These are phyloP conservation scores for Claviceps purpurea DNA, from an alignment of 2,329 filamentous ascomycete species.

Conservation along the genomic window DNA sequence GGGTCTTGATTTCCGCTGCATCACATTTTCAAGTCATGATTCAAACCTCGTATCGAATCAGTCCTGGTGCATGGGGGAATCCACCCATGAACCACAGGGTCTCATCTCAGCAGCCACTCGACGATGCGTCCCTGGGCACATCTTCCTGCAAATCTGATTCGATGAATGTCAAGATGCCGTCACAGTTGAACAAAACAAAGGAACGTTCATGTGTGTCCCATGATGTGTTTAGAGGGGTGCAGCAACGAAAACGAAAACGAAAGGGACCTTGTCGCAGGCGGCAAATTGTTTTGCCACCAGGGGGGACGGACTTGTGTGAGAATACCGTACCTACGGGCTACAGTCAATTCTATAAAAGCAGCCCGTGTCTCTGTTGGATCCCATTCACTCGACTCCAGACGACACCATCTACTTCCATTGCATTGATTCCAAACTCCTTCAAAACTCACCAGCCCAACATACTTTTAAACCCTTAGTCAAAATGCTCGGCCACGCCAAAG, in stretches of 20 bases:
- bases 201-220: too few species aligned
- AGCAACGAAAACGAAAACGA: background rate
- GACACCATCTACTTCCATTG: background rate
- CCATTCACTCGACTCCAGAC: background rate
- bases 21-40: background rate
- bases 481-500: conserved; percentile 8
- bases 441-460: background rate
- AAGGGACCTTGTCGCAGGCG: background rate
- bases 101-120: background rate
- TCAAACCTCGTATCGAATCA: background rate
- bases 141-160: background rate
- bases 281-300: background rate
- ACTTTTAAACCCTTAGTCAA: background rate
- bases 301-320: too few species aligned
- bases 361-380: background rate
- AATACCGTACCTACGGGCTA: too few species aligned
- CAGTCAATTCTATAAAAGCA: background rate
- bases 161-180: background rate
- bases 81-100: background rate
- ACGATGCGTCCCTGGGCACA: background rate
- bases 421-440: background rate
- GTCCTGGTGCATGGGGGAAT: background rate
- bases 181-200: background rate
- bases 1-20: background rate
- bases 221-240: background rate